Evolutionary conservation across 1,284 basidiomycete species (phyloP), one percentile per base, ranked within the genome.

Genomic region (Puccinia triticina): DNA sequence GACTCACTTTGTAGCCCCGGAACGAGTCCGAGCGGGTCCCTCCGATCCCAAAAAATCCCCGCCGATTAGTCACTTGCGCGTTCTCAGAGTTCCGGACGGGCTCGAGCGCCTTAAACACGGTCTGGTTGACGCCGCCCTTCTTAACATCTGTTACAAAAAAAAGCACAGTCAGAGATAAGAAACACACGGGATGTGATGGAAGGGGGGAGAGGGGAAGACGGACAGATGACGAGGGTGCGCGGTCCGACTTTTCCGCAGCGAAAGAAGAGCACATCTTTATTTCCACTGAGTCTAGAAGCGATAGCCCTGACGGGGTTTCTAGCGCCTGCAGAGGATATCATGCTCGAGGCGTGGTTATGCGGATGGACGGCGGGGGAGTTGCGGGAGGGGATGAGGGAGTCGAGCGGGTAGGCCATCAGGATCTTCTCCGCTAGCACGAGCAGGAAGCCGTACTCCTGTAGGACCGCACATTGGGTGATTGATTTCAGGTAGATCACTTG

Each of bases 361-460:
- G 69, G 46, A 40, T 29, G 26, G 46, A 50, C 46, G 57, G 57
- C 57, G 57, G 43, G 59, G 4, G 37, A 50, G 48, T 40, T 53
- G 29, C 79, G 50, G 1, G 94, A 93, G 0, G 96, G 96, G 16
- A 98, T 95, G 21, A 99, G 90, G 0, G 95, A 95, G 87, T 98
- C 95, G 69, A 98, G 93, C 84, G 96, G 94, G 86, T 98, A 88
- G 11, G 79, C 79, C 69, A 81, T 50, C 29, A 81, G 85, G 26
- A 88, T 93, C 89, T 94, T 95, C 88, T 97, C 94, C 5, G 96
- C 94, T n/a, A 98, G 89, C 18, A 98, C 95, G 34, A 99, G 89
- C 89, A 98, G 95, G 84, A 98, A 94, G 40, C 94, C 94, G 87
- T 96, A 97, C 84, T 95, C 94, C 86, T 97, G 94, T 5, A 98